Evolutionary conservation across 345 rosid genomes (phyloP).

Genomic region (Linum trigynum): DNA sequence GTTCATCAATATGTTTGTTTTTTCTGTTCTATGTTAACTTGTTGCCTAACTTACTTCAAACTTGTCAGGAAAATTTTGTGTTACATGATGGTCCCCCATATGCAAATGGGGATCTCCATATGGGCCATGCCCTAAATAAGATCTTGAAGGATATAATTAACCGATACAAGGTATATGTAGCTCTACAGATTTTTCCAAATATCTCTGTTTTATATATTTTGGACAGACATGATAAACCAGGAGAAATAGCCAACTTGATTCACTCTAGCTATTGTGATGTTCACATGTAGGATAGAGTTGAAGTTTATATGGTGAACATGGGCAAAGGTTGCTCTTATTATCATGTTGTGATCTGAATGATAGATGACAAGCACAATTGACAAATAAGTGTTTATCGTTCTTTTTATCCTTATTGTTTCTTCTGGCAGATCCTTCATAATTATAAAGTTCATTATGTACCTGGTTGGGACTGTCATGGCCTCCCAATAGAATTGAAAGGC

Average conservation of each 20-base stretch:
- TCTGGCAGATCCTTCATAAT: slow-evolving; percentile 72
- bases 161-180: slow-evolving; percentile 64
- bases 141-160: slow-evolving; percentile 91
- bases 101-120: slow-evolving; percentile 88
- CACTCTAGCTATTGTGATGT: neutral
- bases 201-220: neutral
- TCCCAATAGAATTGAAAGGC: slow-evolving; percentile 97
- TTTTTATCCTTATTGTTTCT: slow-evolving; percentile 6
- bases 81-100: slow-evolving; percentile 98
- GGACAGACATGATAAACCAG: neutral
- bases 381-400: slow-evolving; percentile 7
- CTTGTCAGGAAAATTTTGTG: slow-evolving; percentile 63
- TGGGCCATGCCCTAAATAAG: slow-evolving; percentile 96
- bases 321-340: too few species aligned
- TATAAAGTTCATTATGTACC: slow-evolving; percentile 78
- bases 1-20: slow-evolving; percentile 19
- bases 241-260: neutral
- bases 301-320: neutral
- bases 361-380: too few species aligned
- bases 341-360: too few species aligned
- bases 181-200: neutral
- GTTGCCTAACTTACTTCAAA: slow-evolving; percentile 25
- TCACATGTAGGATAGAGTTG: neutral
- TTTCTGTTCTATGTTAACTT: slow-evolving; percentile 16
- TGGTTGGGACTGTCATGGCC: slow-evolving; percentile 99